Conservation (phyloP, 495 filamentous ascomycete species). For the Massariosphaeria phaeospora region DNA sequence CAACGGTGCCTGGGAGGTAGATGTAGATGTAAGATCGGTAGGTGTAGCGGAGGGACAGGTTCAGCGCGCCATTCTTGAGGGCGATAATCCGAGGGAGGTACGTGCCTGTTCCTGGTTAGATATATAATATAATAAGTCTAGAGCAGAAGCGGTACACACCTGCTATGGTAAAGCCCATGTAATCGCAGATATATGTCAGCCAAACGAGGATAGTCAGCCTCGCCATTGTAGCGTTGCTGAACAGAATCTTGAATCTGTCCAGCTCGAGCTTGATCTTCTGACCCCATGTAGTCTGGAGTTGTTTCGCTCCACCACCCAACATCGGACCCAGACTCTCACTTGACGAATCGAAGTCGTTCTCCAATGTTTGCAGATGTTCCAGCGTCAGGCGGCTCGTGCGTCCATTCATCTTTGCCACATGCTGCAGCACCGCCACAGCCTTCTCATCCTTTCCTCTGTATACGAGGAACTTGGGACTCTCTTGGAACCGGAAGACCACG, state of each 20-base stretch:
- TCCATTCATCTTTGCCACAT: slow-evolving; percentile 44
- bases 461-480: slow-evolving; percentile 47
- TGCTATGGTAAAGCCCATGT: slow-evolving; percentile 46
- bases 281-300: slow-evolving; percentile 25
- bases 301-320: slow-evolving; percentile 33
- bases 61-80: slow-evolving; percentile 39
- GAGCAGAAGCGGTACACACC: slow-evolving; percentile 24
- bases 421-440: slow-evolving; percentile 42
- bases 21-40: slow-evolving; percentile 47
- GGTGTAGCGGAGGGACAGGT: slow-evolving; percentile 37
- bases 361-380: slow-evolving; percentile 40
- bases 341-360: slow-evolving; percentile 21
- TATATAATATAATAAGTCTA: background rate
- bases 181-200: slow-evolving; percentile 45
- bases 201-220: slow-evolving; percentile 44
- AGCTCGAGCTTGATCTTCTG: slow-evolving; percentile 40
- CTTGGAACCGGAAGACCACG: slow-evolving; percentile 45
- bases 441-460: slow-evolving; percentile 44
- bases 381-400: slow-evolving; percentile 28
- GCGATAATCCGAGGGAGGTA: slow-evolving; percentile 44
- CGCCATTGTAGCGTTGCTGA: slow-evolving; percentile 37
- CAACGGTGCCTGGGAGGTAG: slow-evolving; percentile 45
- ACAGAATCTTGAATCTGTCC: slow-evolving; percentile 41
- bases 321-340: slow-evolving; percentile 6
- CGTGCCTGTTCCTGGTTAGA: slow-evolving; percentile 31